Percentiles rank a stretch among this genome's conserved stretches.
phyloP scores from a whole-genome alignment of 108 stramenopile genomes.

The Cyclotella sp. region DNA sequence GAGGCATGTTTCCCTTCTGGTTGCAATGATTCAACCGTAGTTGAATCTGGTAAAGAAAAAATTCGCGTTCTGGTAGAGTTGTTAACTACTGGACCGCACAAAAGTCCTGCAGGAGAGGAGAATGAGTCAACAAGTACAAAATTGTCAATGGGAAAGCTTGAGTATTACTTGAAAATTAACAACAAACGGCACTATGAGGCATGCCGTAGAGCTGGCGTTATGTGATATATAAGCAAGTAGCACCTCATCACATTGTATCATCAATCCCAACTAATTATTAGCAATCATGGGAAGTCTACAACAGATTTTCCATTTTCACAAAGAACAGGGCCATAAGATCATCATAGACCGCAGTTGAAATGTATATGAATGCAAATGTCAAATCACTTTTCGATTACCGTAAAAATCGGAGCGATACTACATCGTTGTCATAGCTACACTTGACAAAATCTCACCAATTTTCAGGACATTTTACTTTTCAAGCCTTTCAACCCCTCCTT shows the following conservation, averaged over 20 bases:
- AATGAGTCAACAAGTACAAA: not conserved
- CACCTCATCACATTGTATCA: not conserved
- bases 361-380: too few relatives aligned
- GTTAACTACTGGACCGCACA: constrained; percentile 11
- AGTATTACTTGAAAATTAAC: constrained; percentile 43
- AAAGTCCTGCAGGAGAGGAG: not conserved
- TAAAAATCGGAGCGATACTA: too few relatives aligned
- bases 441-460: too few relatives aligned
- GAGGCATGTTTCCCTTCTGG: constrained; percentile 32
- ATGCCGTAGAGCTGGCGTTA: constrained; percentile 35
- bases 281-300: too few relatives aligned
- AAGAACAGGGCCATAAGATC: too few relatives aligned
- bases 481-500: too few relatives aligned
- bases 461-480: too few relatives aligned
- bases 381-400: too few relatives aligned
- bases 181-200: constrained; percentile 36
- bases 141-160: constrained; percentile 46
- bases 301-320: too few relatives aligned
- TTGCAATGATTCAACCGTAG: constrained; percentile 9
- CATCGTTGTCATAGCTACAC: too few relatives aligned
- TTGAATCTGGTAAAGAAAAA: constrained; percentile 29
- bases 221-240: not conserved
- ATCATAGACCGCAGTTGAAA: too few relatives aligned
- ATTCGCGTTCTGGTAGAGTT: constrained; percentile 47
- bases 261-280: too few relatives aligned